A percentile compares a stretch with the other conserved stretches of the same genome.
phyloP scores from a whole-genome alignment of 768 basidiomycete species.

The Tricholoma matsutake region DNA sequence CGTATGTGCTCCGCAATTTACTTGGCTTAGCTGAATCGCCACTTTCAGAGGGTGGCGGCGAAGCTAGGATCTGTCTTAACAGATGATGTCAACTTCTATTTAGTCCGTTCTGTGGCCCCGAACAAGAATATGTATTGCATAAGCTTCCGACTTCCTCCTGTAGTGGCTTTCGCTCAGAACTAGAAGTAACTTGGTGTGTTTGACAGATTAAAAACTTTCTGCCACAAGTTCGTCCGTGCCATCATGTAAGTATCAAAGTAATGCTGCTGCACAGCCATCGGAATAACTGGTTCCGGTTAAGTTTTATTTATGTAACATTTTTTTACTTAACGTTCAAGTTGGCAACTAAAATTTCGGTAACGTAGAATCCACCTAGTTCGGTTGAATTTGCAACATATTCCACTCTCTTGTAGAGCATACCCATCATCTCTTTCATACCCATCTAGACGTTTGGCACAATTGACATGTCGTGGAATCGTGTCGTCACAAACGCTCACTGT shows the following conservation, averaged over 20 bases:
- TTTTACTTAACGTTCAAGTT: not conserved
- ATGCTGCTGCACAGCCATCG: slow-evolving; percentile 1
- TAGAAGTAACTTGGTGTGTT: not conserved
- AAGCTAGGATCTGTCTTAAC: slow-evolving; percentile 54
- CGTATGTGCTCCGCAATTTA: slow-evolving; percentile 44
- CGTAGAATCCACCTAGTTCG: too few relatives aligned
- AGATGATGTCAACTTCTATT: slow-evolving; percentile 53
- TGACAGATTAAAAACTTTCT: not conserved
- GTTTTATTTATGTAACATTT: not conserved
- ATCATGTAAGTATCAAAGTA: too few relatives aligned
- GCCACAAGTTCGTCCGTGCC: not conserved
- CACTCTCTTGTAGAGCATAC: slow-evolving; percentile 18
- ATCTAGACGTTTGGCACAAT: slow-evolving; percentile 21
- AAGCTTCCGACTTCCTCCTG: slow-evolving; percentile 58
- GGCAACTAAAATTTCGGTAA: not conserved
- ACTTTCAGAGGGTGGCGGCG: slow-evolving; percentile 65
- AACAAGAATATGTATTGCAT: slow-evolving; percentile 98
- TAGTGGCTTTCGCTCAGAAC: slow-evolving; percentile 29
- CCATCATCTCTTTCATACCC: slow-evolving; percentile 31
- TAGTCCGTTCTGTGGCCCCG: slow-evolving; percentile 91
- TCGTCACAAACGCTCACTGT: slow-evolving; percentile 51
- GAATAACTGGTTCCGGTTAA: slow-evolving; percentile 1
- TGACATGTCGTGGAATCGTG: slow-evolving; percentile 37
- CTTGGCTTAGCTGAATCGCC: slow-evolving; percentile 12
- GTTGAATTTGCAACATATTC: too few relatives aligned